Conservation (phyloP, 257 asterid genomes). For the Jacaranda copaia region DNA sequence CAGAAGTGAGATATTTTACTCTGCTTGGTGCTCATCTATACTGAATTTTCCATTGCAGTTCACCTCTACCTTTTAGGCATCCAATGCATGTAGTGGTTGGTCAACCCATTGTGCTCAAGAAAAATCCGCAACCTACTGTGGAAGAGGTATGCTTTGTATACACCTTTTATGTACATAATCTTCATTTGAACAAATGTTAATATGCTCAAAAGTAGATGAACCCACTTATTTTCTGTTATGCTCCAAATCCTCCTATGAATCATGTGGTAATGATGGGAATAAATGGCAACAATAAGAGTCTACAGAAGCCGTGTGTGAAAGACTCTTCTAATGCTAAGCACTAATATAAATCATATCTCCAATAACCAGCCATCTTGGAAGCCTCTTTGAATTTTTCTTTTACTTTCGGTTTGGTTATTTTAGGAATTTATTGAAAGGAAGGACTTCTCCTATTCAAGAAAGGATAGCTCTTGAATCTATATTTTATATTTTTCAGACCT, state of each 20-base stretch:
- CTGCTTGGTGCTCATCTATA: not conserved
- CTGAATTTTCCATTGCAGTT: conserved; percentile 50
- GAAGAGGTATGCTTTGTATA: conserved; percentile 67
- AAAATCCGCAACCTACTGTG: conserved; percentile 71
- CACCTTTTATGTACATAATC: not conserved
- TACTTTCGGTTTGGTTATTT: not conserved
- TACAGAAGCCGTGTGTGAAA: not conserved
- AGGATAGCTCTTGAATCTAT: not conserved
- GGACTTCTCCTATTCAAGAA: not conserved
- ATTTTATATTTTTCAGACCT: not conserved
- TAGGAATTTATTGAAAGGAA: not conserved
- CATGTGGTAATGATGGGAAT: conserved; percentile 11
- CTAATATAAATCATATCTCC: not conserved
- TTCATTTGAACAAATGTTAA: not conserved
- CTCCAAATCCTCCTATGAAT: not conserved
- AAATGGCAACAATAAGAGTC: conserved; percentile 13
- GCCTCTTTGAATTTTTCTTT: conserved; percentile 3
- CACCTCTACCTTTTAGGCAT: conserved; percentile 80
- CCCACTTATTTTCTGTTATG: not conserved
- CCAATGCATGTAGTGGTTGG: conserved; percentile 98
- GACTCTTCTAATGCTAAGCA: not conserved
- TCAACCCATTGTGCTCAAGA: conserved; percentile 70
- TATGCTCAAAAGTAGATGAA: not conserved
- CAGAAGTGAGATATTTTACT: not conserved
- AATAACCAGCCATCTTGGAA: not conserved